phyloP scores from a whole-genome alignment of 148 eudicot species.

The Nepenthes gracilis region DNA sequence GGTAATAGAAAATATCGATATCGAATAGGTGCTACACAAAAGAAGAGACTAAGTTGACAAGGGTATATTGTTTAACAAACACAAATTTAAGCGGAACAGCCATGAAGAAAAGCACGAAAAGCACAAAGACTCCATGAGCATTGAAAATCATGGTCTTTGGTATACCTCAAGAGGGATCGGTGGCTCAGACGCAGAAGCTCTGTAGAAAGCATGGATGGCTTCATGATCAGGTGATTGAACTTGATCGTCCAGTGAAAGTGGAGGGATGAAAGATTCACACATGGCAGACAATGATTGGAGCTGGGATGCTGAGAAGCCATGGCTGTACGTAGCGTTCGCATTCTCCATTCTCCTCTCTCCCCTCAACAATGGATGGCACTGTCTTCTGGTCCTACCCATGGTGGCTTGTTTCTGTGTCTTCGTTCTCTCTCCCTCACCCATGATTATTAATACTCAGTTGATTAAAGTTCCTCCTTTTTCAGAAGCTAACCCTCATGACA shows the following conservation, averaged over 20 bases:
- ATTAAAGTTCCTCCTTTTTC: neutral
- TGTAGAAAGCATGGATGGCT: conserved; percentile 15
- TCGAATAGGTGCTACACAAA: too few relatives aligned
- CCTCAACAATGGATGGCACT: conserved; percentile 41
- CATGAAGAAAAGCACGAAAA: too few relatives aligned
- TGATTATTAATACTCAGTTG: neutral
- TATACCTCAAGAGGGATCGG: conserved; percentile 49
- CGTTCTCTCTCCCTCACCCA: neutral
- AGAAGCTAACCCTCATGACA: too few relatives aligned
- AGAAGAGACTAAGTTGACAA: too few relatives aligned
- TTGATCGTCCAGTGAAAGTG: conserved; percentile 9
- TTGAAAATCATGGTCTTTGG: too few relatives aligned
- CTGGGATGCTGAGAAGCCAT: conserved; percentile 62
- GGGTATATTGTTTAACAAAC: too few relatives aligned
- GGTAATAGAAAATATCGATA: too few relatives aligned
- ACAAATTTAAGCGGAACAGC: too few relatives aligned
- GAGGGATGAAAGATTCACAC: conserved; percentile 58
- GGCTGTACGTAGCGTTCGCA: conserved; percentile 11
- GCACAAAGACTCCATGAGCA: too few relatives aligned
- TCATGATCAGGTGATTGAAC: neutral
- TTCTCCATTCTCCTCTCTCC: conserved; percentile 15
- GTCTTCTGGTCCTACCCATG: neutral
- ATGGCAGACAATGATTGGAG: conserved; percentile 44
- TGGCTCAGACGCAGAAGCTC: conserved; percentile 32
- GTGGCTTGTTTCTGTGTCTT: neutral